These are phyloP conservation scores for Papilionanthe hybrid DNA, from an alignment of 116 monocot species.

Conservation along the genomic window DNA sequence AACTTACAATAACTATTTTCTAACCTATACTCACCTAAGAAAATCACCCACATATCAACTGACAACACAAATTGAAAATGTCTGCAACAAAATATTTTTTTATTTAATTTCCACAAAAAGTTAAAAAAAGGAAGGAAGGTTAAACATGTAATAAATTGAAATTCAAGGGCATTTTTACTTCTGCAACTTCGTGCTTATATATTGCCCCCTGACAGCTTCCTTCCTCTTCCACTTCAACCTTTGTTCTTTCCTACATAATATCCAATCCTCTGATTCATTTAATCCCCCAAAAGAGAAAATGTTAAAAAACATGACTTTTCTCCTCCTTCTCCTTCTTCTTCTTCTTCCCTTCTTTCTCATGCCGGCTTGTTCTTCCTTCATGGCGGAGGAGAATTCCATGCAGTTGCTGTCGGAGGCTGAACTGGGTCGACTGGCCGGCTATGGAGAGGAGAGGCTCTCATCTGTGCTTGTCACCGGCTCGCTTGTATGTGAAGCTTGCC, in stretches of 20 bases:
- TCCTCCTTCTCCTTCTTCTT: slow-evolving; percentile 3
- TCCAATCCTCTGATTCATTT: not conserved
- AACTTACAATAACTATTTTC: too few species aligned
- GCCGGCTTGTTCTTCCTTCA: not conserved
- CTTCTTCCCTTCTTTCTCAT: slow-evolving; percentile 2
- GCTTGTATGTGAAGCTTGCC: slow-evolving; percentile 33
- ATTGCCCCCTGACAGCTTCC: not conserved
- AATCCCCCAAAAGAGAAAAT: not conserved
- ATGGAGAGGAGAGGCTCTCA: slow-evolving; percentile 63
- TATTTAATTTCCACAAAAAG: too few species aligned
- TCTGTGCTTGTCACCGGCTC: slow-evolving; percentile 53
- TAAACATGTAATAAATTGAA: not conserved
- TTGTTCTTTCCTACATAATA: not conserved
- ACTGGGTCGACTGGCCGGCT: slow-evolving; percentile 41
- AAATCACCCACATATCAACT: not conserved
- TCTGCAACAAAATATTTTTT: too few species aligned
- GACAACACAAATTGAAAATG: not conserved
- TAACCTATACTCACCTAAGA: too few species aligned
- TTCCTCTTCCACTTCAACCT: not conserved
- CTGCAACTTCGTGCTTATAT: not conserved
- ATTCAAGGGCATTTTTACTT: not conserved
- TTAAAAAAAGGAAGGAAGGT: not conserved
- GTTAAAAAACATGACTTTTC: not conserved
- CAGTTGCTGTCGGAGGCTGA: slow-evolving; percentile 29
- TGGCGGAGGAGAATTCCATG: slow-evolving; percentile 22